phyloP scores from a whole-genome alignment of 306 rosid genomes.

The Erythrophleum fordii region DNA sequence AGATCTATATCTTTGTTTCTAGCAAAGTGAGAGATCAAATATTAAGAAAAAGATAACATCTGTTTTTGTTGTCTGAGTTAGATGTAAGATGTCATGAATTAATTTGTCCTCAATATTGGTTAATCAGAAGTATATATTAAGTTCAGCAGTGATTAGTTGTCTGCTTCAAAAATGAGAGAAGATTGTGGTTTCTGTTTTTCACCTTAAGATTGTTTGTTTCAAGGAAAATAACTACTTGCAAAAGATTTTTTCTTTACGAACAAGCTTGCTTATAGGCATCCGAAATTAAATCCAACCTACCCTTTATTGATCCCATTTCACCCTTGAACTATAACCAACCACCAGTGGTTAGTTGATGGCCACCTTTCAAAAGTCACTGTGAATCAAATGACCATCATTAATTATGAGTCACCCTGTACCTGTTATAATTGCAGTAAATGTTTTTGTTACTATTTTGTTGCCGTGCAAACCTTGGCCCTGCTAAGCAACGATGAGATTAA shows the following conservation, averaged over 20 bases:
- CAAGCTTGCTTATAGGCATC: background rate
- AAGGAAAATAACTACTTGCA: background rate
- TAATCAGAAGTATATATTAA: background rate
- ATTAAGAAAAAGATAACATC: no score
- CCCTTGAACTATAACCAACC: background rate
- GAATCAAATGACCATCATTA: background rate
- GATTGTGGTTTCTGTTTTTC: background rate
- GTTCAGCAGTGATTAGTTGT: background rate
- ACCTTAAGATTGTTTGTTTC: background rate
- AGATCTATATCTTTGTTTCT: no score
- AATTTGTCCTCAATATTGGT: background rate
- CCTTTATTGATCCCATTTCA: background rate
- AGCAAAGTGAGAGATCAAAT: no score
- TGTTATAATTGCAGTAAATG: background rate
- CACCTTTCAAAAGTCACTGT: no score
- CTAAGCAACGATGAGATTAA: background rate
- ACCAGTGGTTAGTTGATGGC: no score
- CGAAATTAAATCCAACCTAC: background rate
- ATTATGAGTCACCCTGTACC: background rate
- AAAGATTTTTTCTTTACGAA: background rate
- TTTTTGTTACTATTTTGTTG: background rate
- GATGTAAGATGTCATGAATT: background rate
- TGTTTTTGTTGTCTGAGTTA: background rate
- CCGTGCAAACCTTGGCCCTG: background rate
- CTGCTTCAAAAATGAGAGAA: background rate